Conservation (phyloP, 2,329 filamentous ascomycete species). For the Daldinia eschscholtzii region DNA sequence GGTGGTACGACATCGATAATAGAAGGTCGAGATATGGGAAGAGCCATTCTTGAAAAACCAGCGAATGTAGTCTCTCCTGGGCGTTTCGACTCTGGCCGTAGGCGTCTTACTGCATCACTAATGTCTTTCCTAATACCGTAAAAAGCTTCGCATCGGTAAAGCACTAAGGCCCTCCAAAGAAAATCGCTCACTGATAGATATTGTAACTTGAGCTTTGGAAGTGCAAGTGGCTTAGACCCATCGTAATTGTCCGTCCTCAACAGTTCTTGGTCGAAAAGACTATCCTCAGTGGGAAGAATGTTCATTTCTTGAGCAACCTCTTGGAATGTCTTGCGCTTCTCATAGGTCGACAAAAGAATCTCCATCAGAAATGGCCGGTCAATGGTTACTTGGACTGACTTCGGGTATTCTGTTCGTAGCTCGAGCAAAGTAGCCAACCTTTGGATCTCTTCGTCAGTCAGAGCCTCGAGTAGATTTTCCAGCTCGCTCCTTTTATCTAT, state of each 20-base stretch:
- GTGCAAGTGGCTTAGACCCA: conserved; percentile 85
- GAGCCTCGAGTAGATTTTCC: conserved; percentile 76
- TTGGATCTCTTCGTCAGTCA: conserved; percentile 81
- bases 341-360: conserved; percentile 79
- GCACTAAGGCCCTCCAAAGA: conserved; percentile 90
- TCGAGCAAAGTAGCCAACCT: conserved; percentile 77
- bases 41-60: conserved; percentile 91
- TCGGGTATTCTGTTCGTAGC: conserved; percentile 86
- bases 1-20: conserved; percentile 88
- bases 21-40: conserved; percentile 86
- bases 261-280: conserved; percentile 83
- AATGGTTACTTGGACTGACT: conserved; percentile 71
- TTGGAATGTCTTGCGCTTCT: conserved; percentile 84
- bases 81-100: conserved; percentile 76
- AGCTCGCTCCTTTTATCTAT: conserved; percentile 86
- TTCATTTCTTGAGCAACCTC: conserved; percentile 78
- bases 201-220: conserved; percentile 95
- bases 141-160: conserved; percentile 92
- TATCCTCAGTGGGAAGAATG: conserved; percentile 85
- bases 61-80: conserved; percentile 79
- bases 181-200: conserved; percentile 97
- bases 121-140: conserved; percentile 94
- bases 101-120: conserved; percentile 81
- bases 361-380: conserved; percentile 77
- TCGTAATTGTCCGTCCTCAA: conserved; percentile 88